Base-by-base conservation (phyloP, 73 alveolate species). In the Vitrella brassicaformis region DNA sequence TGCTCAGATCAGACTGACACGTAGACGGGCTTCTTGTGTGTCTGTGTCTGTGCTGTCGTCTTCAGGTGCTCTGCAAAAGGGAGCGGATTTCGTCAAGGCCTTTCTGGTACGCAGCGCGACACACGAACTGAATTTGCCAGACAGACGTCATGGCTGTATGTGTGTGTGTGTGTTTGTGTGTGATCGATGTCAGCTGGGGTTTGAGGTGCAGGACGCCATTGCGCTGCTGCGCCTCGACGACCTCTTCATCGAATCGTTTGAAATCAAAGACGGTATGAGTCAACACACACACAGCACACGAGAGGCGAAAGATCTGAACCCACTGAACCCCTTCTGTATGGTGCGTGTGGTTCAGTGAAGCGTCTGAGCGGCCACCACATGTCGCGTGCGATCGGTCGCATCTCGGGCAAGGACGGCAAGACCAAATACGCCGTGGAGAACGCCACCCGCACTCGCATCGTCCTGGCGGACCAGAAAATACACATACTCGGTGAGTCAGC, bases 341-440 rank as follows among this genome's bases (percentile, higher is more conserved):
- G 0, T 27, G 31, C 39, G 19, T 31, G 18, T 31, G 22, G 10
- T 39, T 47, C 8, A 79, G 97, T 91, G 74, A 95, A 95, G 82
- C 92, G 93, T 71, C 81, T 95, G 32, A 93, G 87, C 74, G 98
- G 98, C 28, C 98, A 95, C 74, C 97, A 95, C 84, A 84, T 94
- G 69, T 88, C 97, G 19, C 88, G 99, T 82, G 90, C 97, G 68
- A 95, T 95, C 68, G 99, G 99, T 28, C 81, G 99, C 56, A 92
- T 95, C 32, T 93, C 98, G 68, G 99, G 99, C 69, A 98, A 93
- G 78, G 92, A 95, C 86, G 99, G 99, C 7, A 95, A 92, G 87
- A 95, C 99, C n/a, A 95, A 95, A 81, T 87, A 90, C 87, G 99
- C 99, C 19, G 91, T 94, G 28, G 99, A 95, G 69, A 95, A 95